These are phyloP conservation scores for Centella asiatica DNA, from an alignment of 129 eudicot species.

Conservation along the genomic window DNA sequence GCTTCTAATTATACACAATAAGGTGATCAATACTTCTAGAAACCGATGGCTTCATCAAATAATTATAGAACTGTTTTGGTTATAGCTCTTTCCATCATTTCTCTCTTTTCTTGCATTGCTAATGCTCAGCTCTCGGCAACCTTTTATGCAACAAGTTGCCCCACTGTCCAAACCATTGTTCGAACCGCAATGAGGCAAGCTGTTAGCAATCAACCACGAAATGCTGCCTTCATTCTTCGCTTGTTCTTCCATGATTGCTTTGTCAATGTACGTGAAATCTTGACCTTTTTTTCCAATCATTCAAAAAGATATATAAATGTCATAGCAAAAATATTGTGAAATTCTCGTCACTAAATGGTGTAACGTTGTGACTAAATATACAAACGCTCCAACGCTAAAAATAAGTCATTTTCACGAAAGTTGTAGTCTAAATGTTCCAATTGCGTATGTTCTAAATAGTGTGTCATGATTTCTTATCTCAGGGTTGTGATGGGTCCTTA, in stretches of 20 bases:
- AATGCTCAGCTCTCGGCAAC: constrained; percentile 33
- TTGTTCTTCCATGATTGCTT: constrained; percentile 44
- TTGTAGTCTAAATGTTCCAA: too few species aligned
- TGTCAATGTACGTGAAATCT: constrained; percentile 25
- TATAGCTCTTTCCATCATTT: neutral
- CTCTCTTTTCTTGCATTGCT: neutral
- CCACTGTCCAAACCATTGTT: constrained; percentile 18
- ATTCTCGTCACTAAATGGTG: too few species aligned
- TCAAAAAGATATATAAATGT: too few species aligned
- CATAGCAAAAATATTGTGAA: too few species aligned
- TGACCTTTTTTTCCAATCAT: too few species aligned
- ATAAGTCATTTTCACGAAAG: too few species aligned
- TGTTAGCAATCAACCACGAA: constrained; percentile 15
- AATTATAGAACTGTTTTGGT: neutral
- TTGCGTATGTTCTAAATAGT: too few species aligned
- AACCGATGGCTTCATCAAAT: neutral
- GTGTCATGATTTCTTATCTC: too few species aligned
- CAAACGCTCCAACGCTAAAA: too few species aligned
- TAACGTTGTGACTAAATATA: too few species aligned
- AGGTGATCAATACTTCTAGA: too few species aligned
- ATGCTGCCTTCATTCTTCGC: constrained; percentile 41
- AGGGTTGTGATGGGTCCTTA: constrained; percentile 55
- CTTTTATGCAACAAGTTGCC: constrained; percentile 28
- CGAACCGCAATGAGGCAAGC: constrained; percentile 21
- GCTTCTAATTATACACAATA: too few species aligned